These are phyloP conservation scores for Hymenoscyphus albidus DNA, from an alignment of 2,329 filamentous ascomycete species.

Conservation along the genomic window DNA sequence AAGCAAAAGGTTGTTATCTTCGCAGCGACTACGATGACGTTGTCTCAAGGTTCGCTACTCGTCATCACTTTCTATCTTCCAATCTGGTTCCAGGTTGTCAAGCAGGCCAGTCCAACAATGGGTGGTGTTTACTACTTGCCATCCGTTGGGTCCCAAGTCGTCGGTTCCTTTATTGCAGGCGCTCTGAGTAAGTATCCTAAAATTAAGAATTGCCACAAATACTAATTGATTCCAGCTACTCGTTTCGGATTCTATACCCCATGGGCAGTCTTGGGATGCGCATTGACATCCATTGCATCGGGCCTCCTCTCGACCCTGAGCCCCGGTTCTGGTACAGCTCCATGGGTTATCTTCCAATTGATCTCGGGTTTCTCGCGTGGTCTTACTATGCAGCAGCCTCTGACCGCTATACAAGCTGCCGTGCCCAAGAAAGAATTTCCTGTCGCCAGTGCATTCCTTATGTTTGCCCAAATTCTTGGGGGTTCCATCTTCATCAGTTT, in stretches of 20 bases:
- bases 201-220: not conserved
- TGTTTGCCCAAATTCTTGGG: slow-evolving; percentile 36
- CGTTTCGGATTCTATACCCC: slow-evolving; percentile 35
- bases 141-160: slow-evolving; percentile 16
- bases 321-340: slow-evolving; percentile 13
- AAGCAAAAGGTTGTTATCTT: slow-evolving; percentile 19
- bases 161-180: slow-evolving; percentile 21
- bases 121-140: slow-evolving; percentile 32
- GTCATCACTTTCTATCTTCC: slow-evolving; percentile 29
- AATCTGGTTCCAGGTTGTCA: slow-evolving; percentile 35
- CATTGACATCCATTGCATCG: slow-evolving; percentile 31
- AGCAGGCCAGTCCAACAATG: slow-evolving; percentile 21
- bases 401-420: slow-evolving; percentile 36
- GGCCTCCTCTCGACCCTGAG: slow-evolving; percentile 37
- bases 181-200: slow-evolving; percentile 21
- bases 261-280: slow-evolving; percentile 32
- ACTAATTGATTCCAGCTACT: slow-evolving; percentile 25
- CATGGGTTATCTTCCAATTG: slow-evolving; percentile 30
- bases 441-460: slow-evolving; percentile 34
- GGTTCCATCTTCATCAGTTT: slow-evolving; percentile 33
- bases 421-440: slow-evolving; percentile 33
- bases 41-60: slow-evolving; percentile 16
- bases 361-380: slow-evolving; percentile 26
- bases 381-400: slow-evolving; percentile 25
- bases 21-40: slow-evolving; percentile 14